Percentiles rank a stretch among this genome's conserved stretches.
Evolutionary conservation across 1,284 basidiomycete species (phyloP).

Genomic region (Naganishia sp.): DNA sequence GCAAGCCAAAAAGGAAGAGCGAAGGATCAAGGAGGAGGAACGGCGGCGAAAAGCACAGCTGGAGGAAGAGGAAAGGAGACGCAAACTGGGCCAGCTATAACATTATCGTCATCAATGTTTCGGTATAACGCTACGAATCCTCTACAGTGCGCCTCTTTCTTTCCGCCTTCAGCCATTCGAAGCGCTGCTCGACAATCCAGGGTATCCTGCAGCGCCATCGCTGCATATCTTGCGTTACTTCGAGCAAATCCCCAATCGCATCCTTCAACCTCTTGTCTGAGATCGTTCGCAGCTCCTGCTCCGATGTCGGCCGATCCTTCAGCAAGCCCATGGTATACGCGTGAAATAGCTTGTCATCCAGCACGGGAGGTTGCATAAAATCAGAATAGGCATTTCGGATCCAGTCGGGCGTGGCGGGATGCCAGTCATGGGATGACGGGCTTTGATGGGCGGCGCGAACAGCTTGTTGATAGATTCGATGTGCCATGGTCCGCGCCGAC

Average conservation of each 20-base stretch:
- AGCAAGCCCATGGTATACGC: conserved; percentile 8
- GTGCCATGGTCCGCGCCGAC: conserved; percentile 13
- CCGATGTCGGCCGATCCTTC: conserved; percentile 14
- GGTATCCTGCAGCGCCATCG: conserved; percentile 16
- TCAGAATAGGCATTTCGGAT: conserved; percentile 7
- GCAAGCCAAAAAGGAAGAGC: conserved; percentile 97
- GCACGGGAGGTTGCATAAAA: conserved; percentile 15
- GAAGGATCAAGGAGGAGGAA: conserved; percentile 98
- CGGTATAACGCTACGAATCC: background rate
- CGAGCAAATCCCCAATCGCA: conserved; percentile 5
- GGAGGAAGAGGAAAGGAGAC: conserved; percentile 97
- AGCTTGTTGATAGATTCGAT: conserved; percentile 14
- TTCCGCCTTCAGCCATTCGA: conserved; percentile 16
- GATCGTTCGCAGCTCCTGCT: background rate
- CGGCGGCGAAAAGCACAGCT: conserved; percentile 85
- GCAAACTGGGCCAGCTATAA: conserved; percentile 99
- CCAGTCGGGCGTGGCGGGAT: conserved; percentile 5
- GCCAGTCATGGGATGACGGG: conserved; percentile 4
- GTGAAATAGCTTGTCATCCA: conserved; percentile 25
- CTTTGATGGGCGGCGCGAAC: conserved; percentile 7
- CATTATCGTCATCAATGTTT: conserved; percentile 58
- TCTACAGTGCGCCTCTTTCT: background rate
- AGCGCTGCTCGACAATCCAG: conserved; percentile 19
- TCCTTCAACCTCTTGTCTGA: background rate
- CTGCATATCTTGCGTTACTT: conserved; percentile 17